Base-by-base conservation (phyloP, 2,329 filamentous ascomycete species). In the Exophiala spinifera region DNA sequence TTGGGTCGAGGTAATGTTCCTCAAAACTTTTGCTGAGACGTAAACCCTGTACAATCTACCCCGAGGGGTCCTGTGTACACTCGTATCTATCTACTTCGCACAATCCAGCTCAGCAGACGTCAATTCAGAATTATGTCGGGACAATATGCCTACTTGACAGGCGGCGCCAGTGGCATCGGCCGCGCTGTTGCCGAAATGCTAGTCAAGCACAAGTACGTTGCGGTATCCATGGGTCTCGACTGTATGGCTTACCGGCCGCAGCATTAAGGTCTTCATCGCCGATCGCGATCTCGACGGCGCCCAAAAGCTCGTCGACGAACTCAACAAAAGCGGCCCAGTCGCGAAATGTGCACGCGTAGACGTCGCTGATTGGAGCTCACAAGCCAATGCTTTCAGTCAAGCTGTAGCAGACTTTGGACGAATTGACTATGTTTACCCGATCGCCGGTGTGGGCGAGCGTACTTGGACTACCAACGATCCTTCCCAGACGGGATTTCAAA, bases 371-470 rank as follows among this genome's bases (percentile, higher is more conserved):
- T 63, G 59, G 59, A 60, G 62, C 31, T 62, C 59, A 4, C 62
- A 64, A 43, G 61, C 42, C 34, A 59, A 58, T 11, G 69, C 67
- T 2, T 76, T 75, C 59, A 62, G 68, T 33, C 56, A 63, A 21
- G 70, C 69, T 0, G 60, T 74, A 5, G 51, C 62, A 13, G 58
- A 63, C 5, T 66, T 69, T 36, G 67, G 65, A 3, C 63, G 70
- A 13, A 67, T 76, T 43, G 69, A 75, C 56, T 70, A 71, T 46
- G 70, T 75, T 1, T 72, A 67, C 43, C 67, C 72, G 3, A 69
- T 74, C 28, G 71, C 71, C 31, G 73, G 73, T 6, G 70, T 76
- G 14, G 69, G 67, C 6, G 72, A 76, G 57, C 63, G 65, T n/a
- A 61, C 61, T 28, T 74, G 69, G 65, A 62, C 76, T 11, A 63